phyloP scores from a whole-genome alignment of 345 rosid genomes.

The Anastatica hierochuntica region DNA sequence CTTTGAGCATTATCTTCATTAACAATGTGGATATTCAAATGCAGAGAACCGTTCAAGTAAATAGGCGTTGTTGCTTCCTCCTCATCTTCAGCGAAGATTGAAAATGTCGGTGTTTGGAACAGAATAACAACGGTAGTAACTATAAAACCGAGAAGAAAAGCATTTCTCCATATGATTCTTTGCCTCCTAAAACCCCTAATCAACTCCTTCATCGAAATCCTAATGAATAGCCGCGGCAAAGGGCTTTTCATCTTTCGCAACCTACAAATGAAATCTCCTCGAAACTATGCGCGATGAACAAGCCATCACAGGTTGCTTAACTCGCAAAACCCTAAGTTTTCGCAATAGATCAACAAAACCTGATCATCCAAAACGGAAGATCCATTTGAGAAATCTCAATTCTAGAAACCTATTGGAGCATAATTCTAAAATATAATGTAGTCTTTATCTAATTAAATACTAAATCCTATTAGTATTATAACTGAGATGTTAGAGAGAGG shows the following conservation, averaged over 20 bases:
- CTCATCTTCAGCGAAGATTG: slow-evolving; percentile 19
- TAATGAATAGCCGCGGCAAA: slow-evolving; percentile 11
- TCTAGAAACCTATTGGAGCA: no score
- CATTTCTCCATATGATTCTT: slow-evolving; percentile 47
- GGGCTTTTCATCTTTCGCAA: slow-evolving; percentile 16
- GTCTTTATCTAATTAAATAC: no score
- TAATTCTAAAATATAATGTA: no score
- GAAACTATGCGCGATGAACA: no score
- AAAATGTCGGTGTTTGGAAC: slow-evolving; percentile 36
- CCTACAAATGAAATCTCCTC: no score
- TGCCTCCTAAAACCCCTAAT: slow-evolving; percentile 27
- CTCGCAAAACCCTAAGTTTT: no score
- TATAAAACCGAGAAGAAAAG: slow-evolving; percentile 37
- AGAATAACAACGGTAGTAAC: slow-evolving; percentile 40
- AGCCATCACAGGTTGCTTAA: no score
- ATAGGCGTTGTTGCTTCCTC: slow-evolving; percentile 8
- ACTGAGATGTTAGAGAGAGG: no score
- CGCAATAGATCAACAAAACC: no score
- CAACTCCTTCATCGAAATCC: slow-evolving; percentile 30
- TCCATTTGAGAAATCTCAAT: no score
- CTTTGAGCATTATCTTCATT: slow-evolving; percentile 30
- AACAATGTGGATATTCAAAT: slow-evolving; percentile 28
- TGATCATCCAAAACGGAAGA: no score
- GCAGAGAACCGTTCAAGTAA: slow-evolving; percentile 32
- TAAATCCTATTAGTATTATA: no score